Base-by-base conservation (phyloP, 1,284 basidiomycete genomes). In the Boletellus sp. region DNA sequence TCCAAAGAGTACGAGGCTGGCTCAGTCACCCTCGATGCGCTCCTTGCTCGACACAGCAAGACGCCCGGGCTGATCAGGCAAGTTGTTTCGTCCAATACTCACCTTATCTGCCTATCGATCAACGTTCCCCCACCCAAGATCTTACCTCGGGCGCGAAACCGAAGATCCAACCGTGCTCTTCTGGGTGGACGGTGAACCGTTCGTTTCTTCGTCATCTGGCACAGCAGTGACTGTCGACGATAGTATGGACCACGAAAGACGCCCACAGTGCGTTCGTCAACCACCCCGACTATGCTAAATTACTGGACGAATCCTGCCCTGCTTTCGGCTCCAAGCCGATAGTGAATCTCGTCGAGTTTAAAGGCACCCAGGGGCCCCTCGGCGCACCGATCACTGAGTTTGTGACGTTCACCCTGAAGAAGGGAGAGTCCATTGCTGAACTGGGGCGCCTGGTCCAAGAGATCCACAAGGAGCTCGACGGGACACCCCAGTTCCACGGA, bases 361-460 rank as follows among this genome's bases (percentile, higher is more conserved):
- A 67, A 18, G 47, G 64, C 21, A 45, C 57, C 35, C 43, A 51
- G 5, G 54, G 55, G 12, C 47, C 61, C 8, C 53, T 67, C 21
- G 44, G 52, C 1, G 69, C 65, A 40, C 63, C 69, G 7, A 56
- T 65, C 49, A 67, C 65, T 3, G 65, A 67, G 58, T 67, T 67
- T 43, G 69, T 67, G 35, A 70, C 67, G 16, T 66, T 67, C 44
- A 56, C 63, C n/a, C 32, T 67, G 36, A 68, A 70, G 37, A 47
- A 59, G 35, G 65, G 53, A 42, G 47, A 58, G 0, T 44, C 24
- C 12, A 51, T 67, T 12, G 41, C 32, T 22, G 21, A 64, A 38
- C 45, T 71, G 18, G 40, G 55, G 21, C 52, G 54, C 7, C 47
- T 71, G 53, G 63, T 69, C 5, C 30, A 52, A 5, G 50, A 65